A percentile compares a stretch with the other conserved stretches of the same genome.
Evolutionary conservation across 75 land plant species (phyloP).

Genomic region (Cupressus sempervirens): DNA sequence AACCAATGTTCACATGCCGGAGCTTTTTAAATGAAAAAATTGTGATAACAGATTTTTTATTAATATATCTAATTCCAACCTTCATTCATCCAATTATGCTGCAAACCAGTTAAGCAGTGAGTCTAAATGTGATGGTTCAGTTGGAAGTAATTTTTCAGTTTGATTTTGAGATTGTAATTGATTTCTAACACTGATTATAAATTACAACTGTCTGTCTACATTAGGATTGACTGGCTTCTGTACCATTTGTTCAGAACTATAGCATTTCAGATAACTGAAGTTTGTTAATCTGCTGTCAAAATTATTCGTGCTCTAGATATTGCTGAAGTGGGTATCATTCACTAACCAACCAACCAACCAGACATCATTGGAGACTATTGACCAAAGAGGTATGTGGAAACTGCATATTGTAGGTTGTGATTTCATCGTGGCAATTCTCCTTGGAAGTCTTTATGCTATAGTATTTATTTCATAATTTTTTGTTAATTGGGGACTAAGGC

Average conservation of each 20-base stretch:
- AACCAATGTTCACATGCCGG: conserved; percentile 97
- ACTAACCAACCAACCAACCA: neutral
- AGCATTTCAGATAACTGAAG: neutral
- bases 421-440: neutral
- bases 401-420: neutral
- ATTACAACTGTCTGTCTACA: neutral
- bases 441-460: neutral
- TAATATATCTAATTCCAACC: neutral
- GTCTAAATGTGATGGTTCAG: neutral
- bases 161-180: neutral
- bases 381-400: neutral
- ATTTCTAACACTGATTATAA: neutral
- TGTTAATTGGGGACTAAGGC: neutral
- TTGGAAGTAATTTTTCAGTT: neutral
- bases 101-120: neutral
- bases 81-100: neutral
- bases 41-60: conserved; percentile 9
- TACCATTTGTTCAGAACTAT: neutral
- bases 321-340: neutral
- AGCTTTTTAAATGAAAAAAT: conserved; percentile 58
- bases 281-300: neutral
- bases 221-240: neutral
- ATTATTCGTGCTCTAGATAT: neutral
- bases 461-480: neutral
- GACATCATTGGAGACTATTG: neutral